Evolutionary conservation across 495 filamentous ascomycete genomes (phyloP).

Genomic region (Penicillium daleae): DNA sequence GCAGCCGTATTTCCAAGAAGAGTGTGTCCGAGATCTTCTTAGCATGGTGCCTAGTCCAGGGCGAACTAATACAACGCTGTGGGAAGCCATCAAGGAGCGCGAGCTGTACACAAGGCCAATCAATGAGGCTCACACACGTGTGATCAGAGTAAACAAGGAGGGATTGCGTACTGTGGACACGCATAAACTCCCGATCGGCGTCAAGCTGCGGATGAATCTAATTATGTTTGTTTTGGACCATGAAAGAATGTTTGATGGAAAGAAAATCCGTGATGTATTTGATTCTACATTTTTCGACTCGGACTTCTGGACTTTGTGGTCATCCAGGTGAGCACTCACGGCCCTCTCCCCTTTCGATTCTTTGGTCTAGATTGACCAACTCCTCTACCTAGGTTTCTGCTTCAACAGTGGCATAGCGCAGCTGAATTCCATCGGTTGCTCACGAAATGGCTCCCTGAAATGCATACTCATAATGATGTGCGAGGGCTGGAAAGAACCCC

Average conservation of each 20-base stretch:
- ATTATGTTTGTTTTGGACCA: neutral
- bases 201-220: neutral
- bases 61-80: neutral
- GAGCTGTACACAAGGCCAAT: neutral
- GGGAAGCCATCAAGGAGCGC: neutral
- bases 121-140: neutral
- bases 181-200: neutral
- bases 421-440: slow-evolving; percentile 7
- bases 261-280: slow-evolving; percentile 4
- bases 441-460: slow-evolving; percentile 2
- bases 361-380: too few relatives aligned
- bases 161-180: neutral
- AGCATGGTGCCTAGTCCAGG: neutral
- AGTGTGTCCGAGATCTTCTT: slow-evolving; percentile 1
- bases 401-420: slow-evolving; percentile 45
- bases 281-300: neutral
- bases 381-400: slow-evolving; percentile 28
- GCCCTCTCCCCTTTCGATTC: neutral
- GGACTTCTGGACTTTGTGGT: neutral
- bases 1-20: neutral
- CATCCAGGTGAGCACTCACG: neutral
- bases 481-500: slow-evolving; percentile 1
- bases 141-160: neutral
- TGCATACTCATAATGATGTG: neutral
- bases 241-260: neutral